Base-by-base conservation (phyloP, 805 yeast species). In the Ogataea chonburiensis region DNA sequence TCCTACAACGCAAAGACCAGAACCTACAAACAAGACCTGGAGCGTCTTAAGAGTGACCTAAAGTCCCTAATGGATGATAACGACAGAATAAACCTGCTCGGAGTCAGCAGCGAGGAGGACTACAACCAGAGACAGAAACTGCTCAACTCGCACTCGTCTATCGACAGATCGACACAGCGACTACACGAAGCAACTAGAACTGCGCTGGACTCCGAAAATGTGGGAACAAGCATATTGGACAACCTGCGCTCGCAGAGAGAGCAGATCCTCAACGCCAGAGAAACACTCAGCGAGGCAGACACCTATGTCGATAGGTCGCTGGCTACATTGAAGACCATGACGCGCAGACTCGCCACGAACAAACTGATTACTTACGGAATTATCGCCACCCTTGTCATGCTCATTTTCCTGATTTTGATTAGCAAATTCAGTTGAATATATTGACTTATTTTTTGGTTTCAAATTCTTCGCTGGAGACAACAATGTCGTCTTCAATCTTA, bases 241-340 rank as follows among this genome's bases (percentile, higher is more conserved):
- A 96, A 91, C 57, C 67, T 93, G 47, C 73, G 96, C 43, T 81
- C 95, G 17, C 98, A 93, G 65, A 71, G 98, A 40, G 98, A 93
- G 54, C 97, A 94, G 55, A 75, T 93, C 28, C 67, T 77, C 36
- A 87, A 89, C 51, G 78, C 96, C 15, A 77, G 97, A 60, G 85
- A 83, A 51, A 86, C 95, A 0, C 67, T 93, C 33, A 75, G 75
- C 62, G 91, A 88, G 45, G 98, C 98, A 0, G 98, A 93, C 57
- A 78, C 83, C 1, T 87, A 89, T 54, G 96, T 93, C 35, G 98
- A 93, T 62, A 81, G 84, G 56, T 81, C 93, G 38, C 74, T 93
- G 38, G 76, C 84, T 39, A 93, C 98, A 1, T 68, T 93, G 52
- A 79, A 87, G 52, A 73, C 86, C 13, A 93, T 93, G 98, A 83